Base-by-base conservation (phyloP, 164 flowering plant species). In the Nymphaea thermarum region DNA sequence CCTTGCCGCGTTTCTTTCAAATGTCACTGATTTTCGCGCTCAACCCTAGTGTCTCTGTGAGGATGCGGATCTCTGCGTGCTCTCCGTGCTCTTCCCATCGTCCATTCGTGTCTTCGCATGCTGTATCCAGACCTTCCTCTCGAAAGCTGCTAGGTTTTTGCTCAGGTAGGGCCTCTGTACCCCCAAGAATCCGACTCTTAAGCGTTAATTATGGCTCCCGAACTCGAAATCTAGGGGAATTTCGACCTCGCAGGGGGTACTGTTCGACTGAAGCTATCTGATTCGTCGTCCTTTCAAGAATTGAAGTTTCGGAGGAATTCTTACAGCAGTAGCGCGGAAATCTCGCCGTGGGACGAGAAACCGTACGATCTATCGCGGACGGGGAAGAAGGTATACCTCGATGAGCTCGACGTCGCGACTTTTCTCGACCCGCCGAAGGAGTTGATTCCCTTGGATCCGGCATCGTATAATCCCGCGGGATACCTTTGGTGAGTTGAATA, bases 351-450 rank as follows among this genome's bases (percentile, higher is more conserved):
- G 89, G 86, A 84, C 68, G 89, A 82, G 47, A 78, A 80, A 60
- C 87, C 91, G 0, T 82, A 72, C 61, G 83, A 80, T 60, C 16
- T 78, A 12, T 79, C 78, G 57, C 79, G 80, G 0, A 67, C 57
- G 72, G 91, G 86, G n/a, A 68, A 64, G 68, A 80, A 16, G 59
- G 72, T 73, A 66, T 86, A 84, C 69, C 70, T 83, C 53, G 90
- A 90, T 70, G 93, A 86, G 75, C 81, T 72, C 65, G 96, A 90
- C 71, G 77, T 90, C 0, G 81, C 80, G 69, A 64, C 87, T 6
- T 82, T 86, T 76, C 85, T 90, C 62, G 93, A 88, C 74, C 91
- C 93, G 15, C 91, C 90, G 0, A 84, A 78, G 70, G 86, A 86
- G 61, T 77, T 90, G 66, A 82, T 88, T 68, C 91, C 96, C 4